A percentile compares a stretch with the other conserved stretches of the same genome.
phyloP scores from a whole-genome alignment of 805 yeast genomes.

The Candida multigemmis region DNA sequence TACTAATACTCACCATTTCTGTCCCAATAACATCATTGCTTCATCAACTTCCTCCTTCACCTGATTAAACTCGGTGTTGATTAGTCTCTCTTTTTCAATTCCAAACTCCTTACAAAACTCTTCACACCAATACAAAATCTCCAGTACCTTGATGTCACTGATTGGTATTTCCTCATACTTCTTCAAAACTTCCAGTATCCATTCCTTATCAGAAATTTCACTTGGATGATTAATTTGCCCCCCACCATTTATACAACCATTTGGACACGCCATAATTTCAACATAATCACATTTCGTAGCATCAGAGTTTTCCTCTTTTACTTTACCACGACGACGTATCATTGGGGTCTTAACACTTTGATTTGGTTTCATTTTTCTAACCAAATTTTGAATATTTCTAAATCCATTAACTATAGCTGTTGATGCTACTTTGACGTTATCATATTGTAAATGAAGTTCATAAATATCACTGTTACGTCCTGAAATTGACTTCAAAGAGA shows the following conservation, averaged over 20 bases:
- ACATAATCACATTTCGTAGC: slow-evolving; percentile 69
- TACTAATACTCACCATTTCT: too few relatives aligned
- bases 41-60: too few relatives aligned
- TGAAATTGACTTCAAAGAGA: slow-evolving; percentile 28
- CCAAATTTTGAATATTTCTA: slow-evolving; percentile 88
- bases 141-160: not conserved
- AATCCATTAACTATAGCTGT: slow-evolving; percentile 78
- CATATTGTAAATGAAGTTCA: slow-evolving; percentile 52
- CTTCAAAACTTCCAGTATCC: slow-evolving; percentile 30
- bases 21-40: too few relatives aligned
- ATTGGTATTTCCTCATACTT: slow-evolving; percentile 25
- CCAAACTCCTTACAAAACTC: too few relatives aligned
- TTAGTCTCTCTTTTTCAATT: too few relatives aligned
- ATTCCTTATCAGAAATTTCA: slow-evolving; percentile 28
- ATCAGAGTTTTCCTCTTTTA: slow-evolving; percentile 34
- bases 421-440: slow-evolving; percentile 33
- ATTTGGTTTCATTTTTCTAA: slow-evolving; percentile 59
- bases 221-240: slow-evolving; percentile 63
- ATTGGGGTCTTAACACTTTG: slow-evolving; percentile 6
- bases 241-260: slow-evolving; percentile 96
- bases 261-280: slow-evolving; percentile 98
- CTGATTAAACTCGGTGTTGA: too few relatives aligned
- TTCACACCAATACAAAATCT: slow-evolving; percentile 4
- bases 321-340: slow-evolving; percentile 7
- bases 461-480: slow-evolving; percentile 74